Evolutionary conservation across 163 green algal genomes (phyloP).

Genomic region (Smithsoniella earleae): DNA sequence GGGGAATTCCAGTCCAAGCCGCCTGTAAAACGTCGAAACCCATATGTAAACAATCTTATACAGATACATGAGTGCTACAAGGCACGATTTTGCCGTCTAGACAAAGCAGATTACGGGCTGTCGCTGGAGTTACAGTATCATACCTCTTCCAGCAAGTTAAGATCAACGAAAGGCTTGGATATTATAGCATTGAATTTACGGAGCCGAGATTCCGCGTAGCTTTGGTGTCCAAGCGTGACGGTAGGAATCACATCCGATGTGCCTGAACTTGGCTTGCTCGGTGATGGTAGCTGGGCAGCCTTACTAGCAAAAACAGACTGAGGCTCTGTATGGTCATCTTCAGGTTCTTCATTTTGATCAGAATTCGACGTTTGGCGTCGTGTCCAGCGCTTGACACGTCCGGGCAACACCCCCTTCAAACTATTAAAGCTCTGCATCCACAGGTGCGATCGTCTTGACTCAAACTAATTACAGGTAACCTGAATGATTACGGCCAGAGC

Average conservation of each 20-base stretch:
- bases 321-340: neutral
- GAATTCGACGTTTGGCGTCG: neutral
- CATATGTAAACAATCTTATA: neutral
- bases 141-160: slow-evolving; percentile 2
- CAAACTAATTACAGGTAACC: no score
- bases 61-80: neutral
- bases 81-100: neutral
- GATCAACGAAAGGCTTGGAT: slow-evolving; percentile 12
- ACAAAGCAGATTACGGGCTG: neutral
- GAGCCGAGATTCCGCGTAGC: slow-evolving; percentile 11
- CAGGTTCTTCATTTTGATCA: neutral
- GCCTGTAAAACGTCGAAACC: slow-evolving; percentile 34
- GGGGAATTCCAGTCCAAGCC: slow-evolving; percentile 70
- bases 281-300: neutral
- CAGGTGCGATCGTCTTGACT: neutral
- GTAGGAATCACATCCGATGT: neutral
- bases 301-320: neutral
- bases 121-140: neutral
- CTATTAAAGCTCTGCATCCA: slow-evolving; percentile 11
- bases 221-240: neutral
- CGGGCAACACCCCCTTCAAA: slow-evolving; percentile 9
- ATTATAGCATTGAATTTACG: slow-evolving; percentile 8
- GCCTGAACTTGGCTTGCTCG: neutral
- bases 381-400: slow-evolving; percentile 1
- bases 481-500: no score